A percentile compares a stretch with the other conserved stretches of the same genome.
Conservation (phyloP, 2,329 filamentous ascomycete genomes). For the Lasiodiplodia hormozganensis region DNA sequence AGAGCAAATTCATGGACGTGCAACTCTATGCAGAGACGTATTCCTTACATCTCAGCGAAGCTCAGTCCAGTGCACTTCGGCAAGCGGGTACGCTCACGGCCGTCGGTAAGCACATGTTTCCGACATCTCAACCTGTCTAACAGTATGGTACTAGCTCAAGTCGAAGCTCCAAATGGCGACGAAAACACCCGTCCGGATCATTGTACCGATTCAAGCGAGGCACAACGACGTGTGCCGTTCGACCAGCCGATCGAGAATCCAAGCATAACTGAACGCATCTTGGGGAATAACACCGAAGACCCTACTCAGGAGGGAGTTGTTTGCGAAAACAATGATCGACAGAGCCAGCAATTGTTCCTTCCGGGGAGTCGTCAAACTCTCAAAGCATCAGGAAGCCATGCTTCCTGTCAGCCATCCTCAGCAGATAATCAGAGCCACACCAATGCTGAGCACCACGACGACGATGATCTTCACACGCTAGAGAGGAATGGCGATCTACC, state of each 20-base stretch:
- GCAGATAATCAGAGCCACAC: not conserved
- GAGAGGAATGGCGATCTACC: not conserved
- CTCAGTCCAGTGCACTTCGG: not conserved
- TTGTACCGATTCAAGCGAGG: not conserved
- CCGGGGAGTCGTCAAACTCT: not conserved
- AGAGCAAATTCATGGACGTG: not conserved
- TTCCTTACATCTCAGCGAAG: not conserved
- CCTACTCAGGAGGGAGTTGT: not conserved
- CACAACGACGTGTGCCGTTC: not conserved
- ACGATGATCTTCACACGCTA: not conserved
- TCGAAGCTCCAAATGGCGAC: not conserved
- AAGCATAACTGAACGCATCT: not conserved
- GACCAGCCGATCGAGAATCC: not conserved
- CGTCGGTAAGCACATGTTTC: not conserved
- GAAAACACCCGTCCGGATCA: not conserved
- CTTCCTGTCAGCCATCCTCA: not conserved
- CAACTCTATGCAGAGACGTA: not conserved
- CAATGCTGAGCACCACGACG: not conserved
- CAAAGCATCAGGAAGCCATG: not conserved
- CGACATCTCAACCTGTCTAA: not conserved
- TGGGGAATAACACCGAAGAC: not conserved
- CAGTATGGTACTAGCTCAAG: not conserved
- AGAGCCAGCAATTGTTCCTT: not conserved
- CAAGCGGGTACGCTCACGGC: not conserved
- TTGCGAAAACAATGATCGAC: not conserved